Evolutionary conservation across 2,329 filamentous ascomycete species (phyloP).

Genomic region (Paracorniculantispora psalliotae): DNA sequence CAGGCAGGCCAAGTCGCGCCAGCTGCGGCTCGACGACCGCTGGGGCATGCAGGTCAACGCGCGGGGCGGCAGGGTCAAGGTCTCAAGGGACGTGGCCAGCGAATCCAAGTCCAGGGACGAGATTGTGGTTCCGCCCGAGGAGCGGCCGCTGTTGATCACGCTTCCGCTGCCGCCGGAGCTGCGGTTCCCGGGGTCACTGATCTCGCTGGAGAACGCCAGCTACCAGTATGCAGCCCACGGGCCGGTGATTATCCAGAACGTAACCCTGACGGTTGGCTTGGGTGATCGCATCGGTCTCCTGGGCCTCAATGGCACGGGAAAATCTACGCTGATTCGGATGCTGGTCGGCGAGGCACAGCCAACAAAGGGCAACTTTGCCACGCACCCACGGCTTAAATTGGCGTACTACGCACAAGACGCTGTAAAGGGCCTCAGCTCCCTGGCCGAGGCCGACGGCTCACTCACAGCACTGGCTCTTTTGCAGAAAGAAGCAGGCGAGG

Average conservation of each 20-base stretch:
- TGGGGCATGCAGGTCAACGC: conserved; percentile 71
- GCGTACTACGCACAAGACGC: conserved; percentile 79
- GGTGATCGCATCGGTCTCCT: conserved; percentile 71
- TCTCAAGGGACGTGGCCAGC: conserved; percentile 70
- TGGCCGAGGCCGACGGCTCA: conserved; percentile 37
- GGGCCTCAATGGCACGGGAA: conserved; percentile 76
- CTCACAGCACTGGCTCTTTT: background rate
- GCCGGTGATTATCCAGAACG: conserved; percentile 49
- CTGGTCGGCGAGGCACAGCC: conserved; percentile 56
- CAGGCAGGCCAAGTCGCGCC: conserved; percentile 73
- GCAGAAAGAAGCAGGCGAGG: no score
- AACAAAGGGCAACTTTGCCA: conserved; percentile 55
- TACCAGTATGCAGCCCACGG: conserved; percentile 53
- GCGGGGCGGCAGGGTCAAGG: conserved; percentile 68
- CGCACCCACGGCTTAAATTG: conserved; percentile 63
- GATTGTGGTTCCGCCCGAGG: conserved; percentile 65
- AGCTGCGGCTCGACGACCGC: conserved; percentile 78
- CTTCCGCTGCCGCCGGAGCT: conserved; percentile 63
- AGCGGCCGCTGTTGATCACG: conserved; percentile 50
- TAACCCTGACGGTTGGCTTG: conserved; percentile 64
- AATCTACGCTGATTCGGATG: conserved; percentile 70
- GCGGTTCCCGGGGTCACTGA: conserved; percentile 67
- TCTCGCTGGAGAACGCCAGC: conserved; percentile 64
- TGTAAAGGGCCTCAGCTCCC: conserved; percentile 60
- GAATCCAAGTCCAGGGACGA: conserved; percentile 56